These are phyloP conservation scores for Gleditsia sinensis DNA, from an alignment of 306 rosid species.

Conservation along the genomic window DNA sequence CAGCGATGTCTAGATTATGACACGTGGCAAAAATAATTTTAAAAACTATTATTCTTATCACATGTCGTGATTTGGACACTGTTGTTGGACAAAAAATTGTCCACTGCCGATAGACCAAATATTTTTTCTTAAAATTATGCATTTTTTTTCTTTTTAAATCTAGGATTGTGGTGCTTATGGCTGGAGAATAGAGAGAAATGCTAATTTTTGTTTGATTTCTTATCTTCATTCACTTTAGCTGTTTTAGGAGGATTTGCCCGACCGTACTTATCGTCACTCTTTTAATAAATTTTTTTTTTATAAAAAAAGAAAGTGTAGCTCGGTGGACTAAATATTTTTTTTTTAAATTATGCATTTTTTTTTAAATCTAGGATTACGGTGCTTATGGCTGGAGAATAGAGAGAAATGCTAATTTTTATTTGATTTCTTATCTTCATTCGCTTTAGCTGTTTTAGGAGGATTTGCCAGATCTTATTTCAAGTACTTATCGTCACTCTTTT, in stretches of 20 bases:
- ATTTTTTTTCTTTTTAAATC: not conserved
- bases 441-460: not conserved
- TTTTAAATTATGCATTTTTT: not conserved
- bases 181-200: not conserved
- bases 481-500: not conserved
- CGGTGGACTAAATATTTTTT: too few species aligned
- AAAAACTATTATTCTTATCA: too few species aligned
- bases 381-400: not conserved
- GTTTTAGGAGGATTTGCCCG: not conserved
- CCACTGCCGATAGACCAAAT: too few species aligned
- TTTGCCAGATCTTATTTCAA: not conserved
- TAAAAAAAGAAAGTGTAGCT: too few species aligned
- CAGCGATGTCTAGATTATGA: too few species aligned
- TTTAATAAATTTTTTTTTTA: too few species aligned
- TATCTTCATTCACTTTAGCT: not conserved
- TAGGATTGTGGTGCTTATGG: not conserved
- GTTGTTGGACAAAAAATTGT: too few species aligned
- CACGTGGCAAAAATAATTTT: too few species aligned
- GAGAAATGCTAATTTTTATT: not conserved
- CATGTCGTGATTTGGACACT: too few species aligned
- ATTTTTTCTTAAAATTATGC: too few species aligned
- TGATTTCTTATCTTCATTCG: not conserved
- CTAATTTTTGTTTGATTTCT: not conserved
- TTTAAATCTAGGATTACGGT: not conserved
- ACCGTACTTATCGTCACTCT: not conserved